phyloP scores from a whole-genome alignment of 2,329 filamentous ascomycete genomes.

The Aureobasidium vineae region DNA sequence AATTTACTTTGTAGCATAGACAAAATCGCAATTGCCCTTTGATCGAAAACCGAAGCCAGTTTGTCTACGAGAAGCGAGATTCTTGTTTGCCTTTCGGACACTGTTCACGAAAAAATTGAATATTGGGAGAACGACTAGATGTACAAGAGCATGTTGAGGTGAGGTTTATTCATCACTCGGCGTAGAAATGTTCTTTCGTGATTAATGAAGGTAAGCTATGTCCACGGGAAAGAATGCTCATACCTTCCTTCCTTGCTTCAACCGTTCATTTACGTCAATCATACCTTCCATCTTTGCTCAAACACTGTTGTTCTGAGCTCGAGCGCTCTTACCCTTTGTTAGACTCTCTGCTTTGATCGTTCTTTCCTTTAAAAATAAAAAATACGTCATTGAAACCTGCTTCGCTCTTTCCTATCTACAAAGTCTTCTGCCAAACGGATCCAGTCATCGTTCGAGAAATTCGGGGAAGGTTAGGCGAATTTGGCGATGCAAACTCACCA shows the following conservation, averaged over 20 bases:
- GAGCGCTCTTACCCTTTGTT: not conserved
- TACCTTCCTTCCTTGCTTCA: not conserved
- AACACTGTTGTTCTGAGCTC: not conserved
- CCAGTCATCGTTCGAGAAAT: no score
- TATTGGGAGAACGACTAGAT: not conserved
- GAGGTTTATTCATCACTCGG: not conserved
- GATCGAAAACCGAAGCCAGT: not conserved
- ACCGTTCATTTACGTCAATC: not conserved
- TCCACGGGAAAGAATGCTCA: not conserved
- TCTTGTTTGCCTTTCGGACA: not conserved
- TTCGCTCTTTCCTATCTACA: no score
- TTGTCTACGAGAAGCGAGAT: not conserved
- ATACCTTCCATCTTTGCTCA: not conserved
- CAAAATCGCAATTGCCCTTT: constrained; percentile 26
- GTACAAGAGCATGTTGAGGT: not conserved
- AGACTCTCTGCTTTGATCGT: not conserved
- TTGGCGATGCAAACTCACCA: no score
- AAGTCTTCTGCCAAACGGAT: no score
- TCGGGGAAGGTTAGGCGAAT: no score
- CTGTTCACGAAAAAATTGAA: not conserved
- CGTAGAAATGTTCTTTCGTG: not conserved
- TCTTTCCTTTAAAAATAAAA: no score
- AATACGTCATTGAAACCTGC: no score
- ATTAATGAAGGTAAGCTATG: not conserved
- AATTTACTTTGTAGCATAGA: constrained; percentile 25